These are phyloP conservation scores for Myxozyma melibiosi DNA, from an alignment of 805 yeast species.

Conservation along the genomic window DNA sequence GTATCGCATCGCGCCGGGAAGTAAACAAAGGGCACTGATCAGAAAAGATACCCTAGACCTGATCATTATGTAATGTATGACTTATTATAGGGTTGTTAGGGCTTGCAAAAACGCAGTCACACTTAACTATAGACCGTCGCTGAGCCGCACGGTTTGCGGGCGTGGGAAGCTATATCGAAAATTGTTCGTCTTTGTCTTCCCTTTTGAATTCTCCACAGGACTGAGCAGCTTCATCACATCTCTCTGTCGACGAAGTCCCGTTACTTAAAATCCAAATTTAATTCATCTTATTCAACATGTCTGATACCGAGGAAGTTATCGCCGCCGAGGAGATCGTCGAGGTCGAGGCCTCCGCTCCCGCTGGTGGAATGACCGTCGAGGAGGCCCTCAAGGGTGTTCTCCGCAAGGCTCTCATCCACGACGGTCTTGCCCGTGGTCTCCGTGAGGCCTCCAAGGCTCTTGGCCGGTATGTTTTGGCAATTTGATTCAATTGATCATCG, in stretches of 20 bases:
- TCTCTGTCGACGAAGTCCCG: slow-evolving; percentile 43
- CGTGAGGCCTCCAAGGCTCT: slow-evolving; percentile 99
- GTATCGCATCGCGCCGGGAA: too few species aligned
- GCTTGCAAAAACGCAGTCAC: slow-evolving; percentile 14
- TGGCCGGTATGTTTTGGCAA: slow-evolving; percentile 59
- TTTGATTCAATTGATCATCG: too few species aligned
- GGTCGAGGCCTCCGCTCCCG: slow-evolving; percentile 76
- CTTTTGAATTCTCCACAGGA: slow-evolving; percentile 29
- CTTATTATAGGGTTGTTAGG: slow-evolving; percentile 2
- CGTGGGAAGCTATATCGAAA: not conserved
- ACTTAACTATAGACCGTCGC: too few species aligned
- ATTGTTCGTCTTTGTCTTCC: slow-evolving; percentile 16
- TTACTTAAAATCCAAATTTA: not conserved
- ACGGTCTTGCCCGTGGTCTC: slow-evolving; percentile 99
- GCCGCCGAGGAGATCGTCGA: slow-evolving; percentile 80
- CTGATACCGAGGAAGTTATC: slow-evolving; percentile 71
- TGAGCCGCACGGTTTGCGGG: slow-evolving; percentile 15
- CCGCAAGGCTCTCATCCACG: slow-evolving; percentile 96
- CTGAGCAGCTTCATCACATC: slow-evolving; percentile 39
- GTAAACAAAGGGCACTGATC: slow-evolving; percentile 1
- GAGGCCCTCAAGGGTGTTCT: slow-evolving; percentile 98
- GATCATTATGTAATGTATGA: not conserved
- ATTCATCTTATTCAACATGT: slow-evolving; percentile 26
- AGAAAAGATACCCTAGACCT: too few species aligned
- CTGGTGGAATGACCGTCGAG: slow-evolving; percentile 91